Evolutionary conservation across 2,329 filamentous ascomycete species (phyloP).

Genomic region (Aureobasidium pullulans): DNA sequence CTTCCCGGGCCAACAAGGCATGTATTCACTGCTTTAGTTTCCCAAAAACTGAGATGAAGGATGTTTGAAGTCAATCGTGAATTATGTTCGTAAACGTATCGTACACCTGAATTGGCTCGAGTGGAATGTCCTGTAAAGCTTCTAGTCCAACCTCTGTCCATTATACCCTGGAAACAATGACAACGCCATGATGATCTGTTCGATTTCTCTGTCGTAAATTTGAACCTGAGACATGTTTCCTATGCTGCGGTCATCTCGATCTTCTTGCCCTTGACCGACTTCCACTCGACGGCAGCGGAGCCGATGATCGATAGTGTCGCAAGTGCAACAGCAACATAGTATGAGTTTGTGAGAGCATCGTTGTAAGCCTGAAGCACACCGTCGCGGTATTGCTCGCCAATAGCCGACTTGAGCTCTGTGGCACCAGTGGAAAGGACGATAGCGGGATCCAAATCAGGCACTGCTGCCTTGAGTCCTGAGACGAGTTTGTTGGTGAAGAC

Average conservation of each 20-base stretch:
- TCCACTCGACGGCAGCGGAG: slow-evolving; percentile 54
- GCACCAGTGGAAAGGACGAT: slow-evolving; percentile 43
- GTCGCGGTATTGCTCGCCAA: slow-evolving; percentile 43
- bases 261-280: slow-evolving; percentile 51
- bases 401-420: slow-evolving; percentile 51
- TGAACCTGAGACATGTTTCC: neutral
- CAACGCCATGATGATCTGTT: neutral
- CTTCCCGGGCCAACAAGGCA: too few species aligned
- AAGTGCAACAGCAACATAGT: slow-evolving; percentile 53
- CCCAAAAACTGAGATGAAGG: too few species aligned
- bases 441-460: slow-evolving; percentile 36
- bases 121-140: too few species aligned
- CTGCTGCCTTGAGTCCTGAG: slow-evolving; percentile 30
- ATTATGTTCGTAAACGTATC: too few species aligned
- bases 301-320: slow-evolving; percentile 49
- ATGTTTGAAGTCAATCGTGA: neutral
- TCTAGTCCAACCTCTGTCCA: too few species aligned
- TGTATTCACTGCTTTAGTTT: too few species aligned
- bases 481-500: slow-evolving; percentile 44
- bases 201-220: neutral
- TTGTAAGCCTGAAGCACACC: slow-evolving; percentile 60
- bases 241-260: slow-evolving; percentile 29
- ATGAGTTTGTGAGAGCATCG: slow-evolving; percentile 49
- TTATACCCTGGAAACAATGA: too few species aligned
- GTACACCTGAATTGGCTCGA: too few species aligned